phyloP scores from a whole-genome alignment of 768 basidiomycete genomes.

The Ramaria sp. region DNA sequence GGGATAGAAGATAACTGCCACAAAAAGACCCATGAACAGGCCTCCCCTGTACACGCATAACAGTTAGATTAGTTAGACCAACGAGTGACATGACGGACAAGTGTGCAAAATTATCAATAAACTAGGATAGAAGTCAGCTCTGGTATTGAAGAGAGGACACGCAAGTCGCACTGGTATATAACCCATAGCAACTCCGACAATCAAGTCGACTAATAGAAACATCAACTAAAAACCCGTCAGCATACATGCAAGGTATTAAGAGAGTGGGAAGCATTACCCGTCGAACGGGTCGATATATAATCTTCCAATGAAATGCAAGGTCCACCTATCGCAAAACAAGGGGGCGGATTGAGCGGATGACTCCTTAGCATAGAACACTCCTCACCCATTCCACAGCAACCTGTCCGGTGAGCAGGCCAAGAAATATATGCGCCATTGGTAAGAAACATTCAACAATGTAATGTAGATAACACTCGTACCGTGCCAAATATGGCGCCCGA shows the following conservation, averaged over 20 bases:
- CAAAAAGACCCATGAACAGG: conserved; percentile 72
- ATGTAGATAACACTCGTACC: conserved; percentile 23
- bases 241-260: background rate
- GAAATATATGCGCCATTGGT: background rate
- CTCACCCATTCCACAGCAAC: conserved; percentile 13
- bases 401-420: background rate
- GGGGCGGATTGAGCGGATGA: background rate
- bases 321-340: conserved; percentile 57
- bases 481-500: conserved; percentile 90
- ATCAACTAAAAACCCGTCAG: conserved; percentile 42
- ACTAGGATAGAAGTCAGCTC: conserved; percentile 23
- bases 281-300: conserved; percentile 69
- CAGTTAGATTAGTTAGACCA: background rate
- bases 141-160: background rate
- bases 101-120: conserved; percentile 84
- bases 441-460: conserved; percentile 13
- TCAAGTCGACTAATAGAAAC: conserved; percentile 78
- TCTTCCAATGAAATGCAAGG: conserved; percentile 84
- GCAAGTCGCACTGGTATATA: conserved; percentile 48
- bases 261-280: conserved; percentile 36
- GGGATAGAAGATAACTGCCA: conserved; percentile 79
- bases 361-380: background rate
- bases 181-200: conserved; percentile 77
- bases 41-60: conserved; percentile 47
- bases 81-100: conserved; percentile 6